A percentile compares a stretch with the other conserved stretches of the same genome.
Evolutionary conservation across 106 monocot genomes (phyloP).

Genomic region (Phalaenopsis aphrodite): DNA sequence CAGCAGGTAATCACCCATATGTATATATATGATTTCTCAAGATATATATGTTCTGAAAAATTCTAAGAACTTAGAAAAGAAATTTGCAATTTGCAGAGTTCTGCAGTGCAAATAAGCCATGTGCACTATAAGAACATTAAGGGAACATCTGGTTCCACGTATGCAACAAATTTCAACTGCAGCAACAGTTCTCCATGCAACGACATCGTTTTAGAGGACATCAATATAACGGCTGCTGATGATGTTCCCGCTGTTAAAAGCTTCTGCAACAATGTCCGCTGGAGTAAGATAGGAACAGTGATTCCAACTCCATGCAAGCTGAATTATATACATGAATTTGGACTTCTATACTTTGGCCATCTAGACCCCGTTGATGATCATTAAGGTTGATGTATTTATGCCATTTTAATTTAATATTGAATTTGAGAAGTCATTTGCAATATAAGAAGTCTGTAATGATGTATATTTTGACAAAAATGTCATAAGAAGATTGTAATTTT

Average conservation of each 20-base stretch:
- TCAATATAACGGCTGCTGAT: slow-evolving; percentile 24
- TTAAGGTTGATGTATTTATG: background rate
- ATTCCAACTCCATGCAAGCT: slow-evolving; percentile 17
- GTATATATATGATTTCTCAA: background rate
- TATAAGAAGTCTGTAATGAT: no score
- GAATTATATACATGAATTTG: background rate
- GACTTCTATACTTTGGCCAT: background rate
- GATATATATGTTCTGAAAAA: no score
- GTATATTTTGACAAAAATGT: no score
- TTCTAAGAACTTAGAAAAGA: background rate
- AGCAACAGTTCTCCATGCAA: slow-evolving; percentile 47
- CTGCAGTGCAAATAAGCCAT: slow-evolving; percentile 56
- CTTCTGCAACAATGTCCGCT: slow-evolving; percentile 35
- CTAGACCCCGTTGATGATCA: background rate
- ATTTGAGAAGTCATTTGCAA: no score
- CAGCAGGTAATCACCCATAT: slow-evolving; percentile 31
- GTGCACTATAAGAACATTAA: slow-evolving; percentile 62
- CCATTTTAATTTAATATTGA: background rate
- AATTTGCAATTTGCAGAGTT: slow-evolving; percentile 21
- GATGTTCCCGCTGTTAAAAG: slow-evolving; percentile 11
- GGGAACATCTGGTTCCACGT: slow-evolving; percentile 47
- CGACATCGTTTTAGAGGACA: slow-evolving; percentile 30
- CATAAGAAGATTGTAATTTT: no score
- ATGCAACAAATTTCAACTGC: slow-evolving; percentile 53
- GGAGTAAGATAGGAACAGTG: slow-evolving; percentile 28